These are phyloP conservation scores for Golubevia pallescens DNA, from an alignment of 1,284 basidiomycete species.

Conservation along the genomic window DNA sequence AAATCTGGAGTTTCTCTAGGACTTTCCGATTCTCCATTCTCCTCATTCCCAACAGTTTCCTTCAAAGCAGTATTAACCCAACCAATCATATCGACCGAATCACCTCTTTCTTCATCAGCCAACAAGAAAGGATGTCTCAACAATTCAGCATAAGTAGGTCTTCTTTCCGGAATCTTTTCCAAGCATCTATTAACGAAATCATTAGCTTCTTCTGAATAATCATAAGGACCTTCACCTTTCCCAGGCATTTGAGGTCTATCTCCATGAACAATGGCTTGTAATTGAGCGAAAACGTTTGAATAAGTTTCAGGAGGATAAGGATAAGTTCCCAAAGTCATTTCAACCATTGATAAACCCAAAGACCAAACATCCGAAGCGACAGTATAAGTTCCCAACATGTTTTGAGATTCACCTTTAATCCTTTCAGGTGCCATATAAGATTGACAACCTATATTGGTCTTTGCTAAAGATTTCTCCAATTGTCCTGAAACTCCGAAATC, in stretches of 20 bases:
- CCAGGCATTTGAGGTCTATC: conserved; percentile 49
- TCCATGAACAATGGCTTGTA: conserved; percentile 62
- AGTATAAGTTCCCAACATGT: conserved; percentile 52
- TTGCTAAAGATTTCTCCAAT: conserved; percentile 61
- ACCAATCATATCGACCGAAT: conserved; percentile 63
- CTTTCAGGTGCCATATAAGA: conserved; percentile 64
- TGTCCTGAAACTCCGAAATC: conserved; percentile 64
- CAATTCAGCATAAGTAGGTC: conserved; percentile 75
- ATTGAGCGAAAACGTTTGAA: conserved; percentile 62
- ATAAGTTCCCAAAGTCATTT: conserved; percentile 53
- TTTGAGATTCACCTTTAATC: conserved; percentile 59
- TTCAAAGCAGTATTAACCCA: conserved; percentile 31
- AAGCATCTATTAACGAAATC: conserved; percentile 59
- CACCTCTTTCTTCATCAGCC: conserved; percentile 53
- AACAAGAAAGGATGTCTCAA: conserved; percentile 78
- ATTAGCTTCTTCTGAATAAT: conserved; percentile 44
- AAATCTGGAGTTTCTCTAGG: not conserved
- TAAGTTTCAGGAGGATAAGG: conserved; percentile 64
- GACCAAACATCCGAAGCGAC: conserved; percentile 63
- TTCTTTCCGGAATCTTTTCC: conserved; percentile 42
- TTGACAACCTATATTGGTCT: conserved; percentile 64
- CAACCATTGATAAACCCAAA: conserved; percentile 56
- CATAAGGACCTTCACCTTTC: conserved; percentile 9
- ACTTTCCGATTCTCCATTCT: not conserved
- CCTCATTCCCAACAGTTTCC: not conserved